Percentiles rank a stretch among this genome's conserved stretches.
These are phyloP conservation scores for Claviceps citrina DNA, from an alignment of 2,329 filamentous ascomycete species.

Conservation along the genomic window DNA sequence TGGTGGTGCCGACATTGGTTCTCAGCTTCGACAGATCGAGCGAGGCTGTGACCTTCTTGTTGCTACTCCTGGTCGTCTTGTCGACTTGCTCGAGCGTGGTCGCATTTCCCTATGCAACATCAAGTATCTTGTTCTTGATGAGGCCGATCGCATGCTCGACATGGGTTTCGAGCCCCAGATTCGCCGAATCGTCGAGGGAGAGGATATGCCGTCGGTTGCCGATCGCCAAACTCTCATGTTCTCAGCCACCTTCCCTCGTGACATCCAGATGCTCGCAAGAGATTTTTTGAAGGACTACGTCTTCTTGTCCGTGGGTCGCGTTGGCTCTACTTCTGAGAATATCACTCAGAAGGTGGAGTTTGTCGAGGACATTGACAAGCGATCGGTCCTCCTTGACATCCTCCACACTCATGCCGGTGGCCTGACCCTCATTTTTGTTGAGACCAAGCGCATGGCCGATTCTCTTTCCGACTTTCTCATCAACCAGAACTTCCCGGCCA, in stretches of 20 bases:
- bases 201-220: conserved; percentile 82
- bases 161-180: conserved; percentile 99
- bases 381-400: conserved; percentile 91
- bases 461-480: conserved; percentile 95
- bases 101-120: conserved; percentile 96
- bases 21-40: conserved; percentile 95
- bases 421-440: conserved; percentile 92
- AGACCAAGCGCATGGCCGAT: conserved; percentile 99
- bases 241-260: conserved; percentile 95
- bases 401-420: conserved; percentile 84
- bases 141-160: conserved; percentile 99
- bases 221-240: conserved; percentile 98
- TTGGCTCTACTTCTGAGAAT: conserved; percentile 99
- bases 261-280: conserved; percentile 97
- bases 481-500: conserved; percentile 96
- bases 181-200: conserved; percentile 91
- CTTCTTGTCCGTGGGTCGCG: conserved; percentile 95
- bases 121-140: conserved; percentile 96
- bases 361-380: conserved; percentile 93
- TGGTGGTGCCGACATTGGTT: conserved; percentile 96
- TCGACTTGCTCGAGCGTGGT: conserved; percentile 95
- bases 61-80: conserved; percentile 89
- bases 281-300: conserved; percentile 99
- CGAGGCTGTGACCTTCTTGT: conserved; percentile 92
- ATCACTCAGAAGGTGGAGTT: conserved; percentile 99